Base-by-base conservation (phyloP, 768 basidiomycete species). In the Psilocybe cyanescens region DNA sequence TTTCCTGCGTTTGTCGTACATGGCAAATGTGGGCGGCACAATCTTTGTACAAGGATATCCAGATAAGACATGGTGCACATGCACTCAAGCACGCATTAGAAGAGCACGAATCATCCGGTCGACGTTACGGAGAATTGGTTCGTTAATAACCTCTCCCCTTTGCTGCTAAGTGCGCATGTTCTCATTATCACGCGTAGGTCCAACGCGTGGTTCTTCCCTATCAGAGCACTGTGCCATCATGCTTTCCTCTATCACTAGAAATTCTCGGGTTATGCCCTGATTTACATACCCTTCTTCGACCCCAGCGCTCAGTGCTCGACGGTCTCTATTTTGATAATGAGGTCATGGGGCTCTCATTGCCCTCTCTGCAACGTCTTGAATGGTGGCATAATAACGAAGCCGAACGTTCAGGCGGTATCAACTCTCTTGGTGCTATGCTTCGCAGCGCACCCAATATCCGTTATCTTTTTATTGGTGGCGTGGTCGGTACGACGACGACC, bases 311-410 rank as follows among this genome's bases (percentile, higher is more conserved):
- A 46, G 65, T 71, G 16, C 54, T 66, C 33, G 61, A 70, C 3
- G 70, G 71, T 8, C 70, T 81, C 12, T 75, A 72, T 35, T 90
- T 83, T 72, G 83, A 87, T 29, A 85, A 82, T 67, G 83, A 84
- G 58, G 78, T 81, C 8, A 77, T 77, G 12, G 76, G 72, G 57
- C 71, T 85, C 3, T 68, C 79, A 3, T 63, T 89, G 12, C 74
- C 78, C 19, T 82, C 82, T 19, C 76, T 91, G 44, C 82, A 80
- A 47, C 83, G 87, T 29, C 78, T 91, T 31, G 88, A 90, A 52
- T 90, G 88, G 87, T 89, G 86, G 86, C 81, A 89, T 67, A 71
- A 83, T 64, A 75, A 70, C 30, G 80, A 80, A 39, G 88, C 88
- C 19, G 82, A 85, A 41, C 79, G 84, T 48, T 79, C 85, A 16